Evolutionary conservation across 1,284 basidiomycete species (phyloP).

Genomic region (Tilletia caries): DNA sequence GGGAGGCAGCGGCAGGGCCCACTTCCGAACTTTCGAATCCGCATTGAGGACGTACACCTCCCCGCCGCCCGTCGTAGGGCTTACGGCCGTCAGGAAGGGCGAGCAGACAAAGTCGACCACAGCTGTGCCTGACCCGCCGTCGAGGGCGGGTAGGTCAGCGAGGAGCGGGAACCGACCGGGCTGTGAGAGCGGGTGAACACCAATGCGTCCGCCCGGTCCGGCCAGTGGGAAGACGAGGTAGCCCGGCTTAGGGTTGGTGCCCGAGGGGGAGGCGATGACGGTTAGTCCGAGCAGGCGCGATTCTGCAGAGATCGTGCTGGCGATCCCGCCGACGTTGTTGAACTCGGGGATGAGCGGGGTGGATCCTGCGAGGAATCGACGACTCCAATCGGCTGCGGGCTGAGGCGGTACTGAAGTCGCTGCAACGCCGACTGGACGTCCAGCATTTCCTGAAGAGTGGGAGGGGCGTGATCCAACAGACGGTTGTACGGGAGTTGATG

Average conservation of each 20-base stretch:
- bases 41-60: conserved; percentile 5
- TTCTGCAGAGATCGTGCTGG: conserved; percentile 15
- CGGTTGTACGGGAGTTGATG: too few relatives aligned
- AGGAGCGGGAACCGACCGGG: conserved; percentile 14
- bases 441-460: too few relatives aligned
- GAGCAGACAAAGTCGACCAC: conserved; percentile 14
- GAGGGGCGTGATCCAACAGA: too few relatives aligned
- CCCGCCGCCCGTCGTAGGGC: not conserved
- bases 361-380: conserved; percentile 16
- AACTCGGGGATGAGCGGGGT: conserved; percentile 20
- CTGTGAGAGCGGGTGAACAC: conserved; percentile 13
- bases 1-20: conserved; percentile 9
- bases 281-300: conserved; percentile 14
- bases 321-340: conserved; percentile 16
- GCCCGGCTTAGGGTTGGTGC: not conserved
- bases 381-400: conserved; percentile 16
- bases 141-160: not conserved
- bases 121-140: not conserved
- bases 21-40: conserved; percentile 16
- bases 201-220: conserved; percentile 19
- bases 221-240: conserved; percentile 16
- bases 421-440: not conserved
- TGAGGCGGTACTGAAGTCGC: not conserved
- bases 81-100: conserved; percentile 1
- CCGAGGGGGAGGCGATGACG: not conserved